Evolutionary conservation across 805 yeast genomes (phyloP), one percentile per base, ranked within the genome.

Genomic region (Saccharomycopsis vini): DNA sequence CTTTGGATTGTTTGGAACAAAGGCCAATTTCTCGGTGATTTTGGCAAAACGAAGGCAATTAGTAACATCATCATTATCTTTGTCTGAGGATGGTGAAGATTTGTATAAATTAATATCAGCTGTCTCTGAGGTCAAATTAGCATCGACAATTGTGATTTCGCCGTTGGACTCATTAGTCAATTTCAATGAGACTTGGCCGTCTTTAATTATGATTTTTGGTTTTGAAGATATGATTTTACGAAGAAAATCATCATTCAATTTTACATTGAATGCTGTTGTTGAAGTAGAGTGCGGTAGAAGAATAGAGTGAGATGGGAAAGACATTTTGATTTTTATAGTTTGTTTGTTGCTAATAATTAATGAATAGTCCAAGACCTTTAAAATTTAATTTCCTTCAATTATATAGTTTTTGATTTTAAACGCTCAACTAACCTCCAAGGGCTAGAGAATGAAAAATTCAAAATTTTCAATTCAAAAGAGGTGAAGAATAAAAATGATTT

Each of bases 181-280:
- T 34, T 48, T 48, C 7, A 48, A 20, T 20, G 13, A 35, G 15
- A 35, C 23, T 30, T 45, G 29, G 21, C 45, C 44, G 16, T 40
- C 30, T 23, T 36, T 39, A 10, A 48, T 43, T 13, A 48, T 39
- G 18, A 48, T 22, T 36, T 42, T 45, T 10, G 45, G 36, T 12
- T 21, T 23, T 12, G 35, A 20, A 7, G 36, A 10, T 24, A 26
- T 18, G 19, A 47, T 35, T 18, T 31, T 39, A 5, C 20, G 24
- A 12, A 47, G 41, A 10, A 47, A 21, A 26, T 44, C 51, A 32
- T 47, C 51, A 19, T 44, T 29, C 12, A 47, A 44, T 24, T 47
- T 47, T 30, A 47, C 15, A 35, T 44, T 47, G 39, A 41, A 44
- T 20, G 44, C 33, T 24, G n/a, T n/a, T n/a, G n/a, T n/a, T n/a